Conservation (phyloP, 129 eudicot genomes). For the Erigeron canadensis region DNA sequence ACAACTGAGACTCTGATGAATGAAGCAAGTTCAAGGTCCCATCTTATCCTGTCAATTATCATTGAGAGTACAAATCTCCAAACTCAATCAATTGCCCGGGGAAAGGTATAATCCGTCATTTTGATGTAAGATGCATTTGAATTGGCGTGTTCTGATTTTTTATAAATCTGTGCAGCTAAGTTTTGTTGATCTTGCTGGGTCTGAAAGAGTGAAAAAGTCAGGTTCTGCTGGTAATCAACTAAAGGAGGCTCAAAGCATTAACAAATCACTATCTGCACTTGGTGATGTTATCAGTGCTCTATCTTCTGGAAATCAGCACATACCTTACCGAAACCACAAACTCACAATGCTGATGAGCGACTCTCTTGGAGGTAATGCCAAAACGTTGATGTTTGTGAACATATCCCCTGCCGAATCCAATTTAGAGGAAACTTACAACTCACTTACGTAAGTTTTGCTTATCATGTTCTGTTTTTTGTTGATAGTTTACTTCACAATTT, state of each 20-base stretch:
- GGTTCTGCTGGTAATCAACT: constrained; percentile 83
- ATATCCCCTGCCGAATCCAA: constrained; percentile 92
- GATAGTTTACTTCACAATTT: background rate
- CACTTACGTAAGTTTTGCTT: constrained; percentile 63
- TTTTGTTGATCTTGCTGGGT: constrained; percentile 99
- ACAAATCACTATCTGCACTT: constrained; percentile 92
- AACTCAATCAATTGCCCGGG: constrained; percentile 87
- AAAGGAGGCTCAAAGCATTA: constrained; percentile 97
- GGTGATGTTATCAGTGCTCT: constrained; percentile 98
- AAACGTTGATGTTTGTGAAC: constrained; percentile 94
- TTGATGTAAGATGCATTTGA: background rate
- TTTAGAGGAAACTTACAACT: constrained; percentile 89
- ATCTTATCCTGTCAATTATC: constrained; percentile 75
- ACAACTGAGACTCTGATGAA: constrained; percentile 92
- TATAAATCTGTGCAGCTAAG: constrained; percentile 60
- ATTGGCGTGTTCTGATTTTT: background rate
- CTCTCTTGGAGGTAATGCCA: constrained; percentile 96
- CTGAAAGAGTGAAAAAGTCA: constrained; percentile 91
- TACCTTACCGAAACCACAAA: constrained; percentile 92
- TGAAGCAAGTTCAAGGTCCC: constrained; percentile 95
- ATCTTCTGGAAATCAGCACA: constrained; percentile 84
- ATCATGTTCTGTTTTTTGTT: background rate
- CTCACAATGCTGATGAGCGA: constrained; percentile 97
- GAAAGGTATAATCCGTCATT: constrained; percentile 59
- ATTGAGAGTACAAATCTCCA: constrained; percentile 92